Percentiles rank a stretch among this genome's conserved stretches.
Evolutionary conservation across 1,284 basidiomycete species (phyloP).

Genomic region (Cryptococcus sp.): DNA sequence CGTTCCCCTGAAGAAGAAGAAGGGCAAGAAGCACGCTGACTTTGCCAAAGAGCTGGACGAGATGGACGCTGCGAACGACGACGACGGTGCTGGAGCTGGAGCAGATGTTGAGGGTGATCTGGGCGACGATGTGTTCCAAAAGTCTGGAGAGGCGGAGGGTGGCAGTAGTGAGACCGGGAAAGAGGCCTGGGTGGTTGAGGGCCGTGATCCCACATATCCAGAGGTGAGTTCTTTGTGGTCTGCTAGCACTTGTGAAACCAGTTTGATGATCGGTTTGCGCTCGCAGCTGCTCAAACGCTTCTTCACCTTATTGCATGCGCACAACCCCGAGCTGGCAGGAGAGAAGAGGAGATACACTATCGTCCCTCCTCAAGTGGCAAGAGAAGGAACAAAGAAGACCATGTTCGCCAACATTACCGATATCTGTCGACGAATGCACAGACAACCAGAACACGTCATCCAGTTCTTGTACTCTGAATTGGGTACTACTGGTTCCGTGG

Average conservation of each 20-base stretch:
- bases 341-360: conserved; percentile 94
- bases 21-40: conserved; percentile 56
- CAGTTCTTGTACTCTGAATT: conserved; percentile 97
- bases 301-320: conserved; percentile 86
- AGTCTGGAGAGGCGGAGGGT: conserved; percentile 62
- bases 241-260: neutral
- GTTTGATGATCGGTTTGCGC: neutral
- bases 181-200: conserved; percentile 78
- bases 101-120: conserved; percentile 69
- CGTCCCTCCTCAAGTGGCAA: conserved; percentile 89
- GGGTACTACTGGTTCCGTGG: conserved; percentile 96
- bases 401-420: conserved; percentile 94
- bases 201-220: conserved; percentile 91
- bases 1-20: conserved; percentile 59
- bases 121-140: conserved; percentile 76
- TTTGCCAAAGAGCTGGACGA: conserved; percentile 72
- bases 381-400: conserved; percentile 94
- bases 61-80: conserved; percentile 59
- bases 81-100: conserved; percentile 59
- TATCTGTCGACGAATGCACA: conserved; percentile 98
- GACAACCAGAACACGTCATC: conserved; percentile 98
- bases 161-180: conserved; percentile 53
- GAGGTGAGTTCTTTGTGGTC: conserved; percentile 61
- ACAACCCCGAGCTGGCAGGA: conserved; percentile 89
- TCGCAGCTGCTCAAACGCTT: conserved; percentile 85